These are phyloP conservation scores for Neospora caninum DNA, from an alignment of 169 alveolate genomes.

Conservation along the genomic window DNA sequence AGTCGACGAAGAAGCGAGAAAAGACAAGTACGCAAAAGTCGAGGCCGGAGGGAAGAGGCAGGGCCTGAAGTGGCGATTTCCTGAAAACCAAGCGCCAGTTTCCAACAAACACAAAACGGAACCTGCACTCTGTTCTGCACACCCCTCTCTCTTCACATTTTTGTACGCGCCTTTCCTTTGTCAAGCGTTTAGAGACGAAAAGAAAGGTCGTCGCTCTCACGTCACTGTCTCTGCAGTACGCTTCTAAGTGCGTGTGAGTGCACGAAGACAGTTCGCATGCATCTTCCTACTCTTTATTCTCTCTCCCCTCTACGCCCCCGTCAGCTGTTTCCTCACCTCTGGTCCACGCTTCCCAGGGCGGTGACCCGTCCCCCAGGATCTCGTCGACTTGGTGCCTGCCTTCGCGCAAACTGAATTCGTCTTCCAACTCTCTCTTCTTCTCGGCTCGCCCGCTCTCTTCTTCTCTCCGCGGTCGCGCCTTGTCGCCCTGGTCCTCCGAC, in stretches of 20 bases:
- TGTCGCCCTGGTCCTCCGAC: neutral
- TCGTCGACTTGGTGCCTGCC: neutral
- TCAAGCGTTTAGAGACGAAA: too few relatives aligned
- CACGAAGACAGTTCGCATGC: too few relatives aligned
- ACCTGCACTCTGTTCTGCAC: neutral
- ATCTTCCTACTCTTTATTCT: neutral
- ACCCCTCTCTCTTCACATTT: neutral
- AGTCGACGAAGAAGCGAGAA: neutral
- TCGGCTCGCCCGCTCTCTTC: neutral
- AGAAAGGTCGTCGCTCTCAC: too few relatives aligned
- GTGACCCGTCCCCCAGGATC: neutral
- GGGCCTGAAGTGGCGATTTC: neutral
- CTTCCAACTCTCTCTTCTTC: neutral
- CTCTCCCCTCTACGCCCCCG: neutral
- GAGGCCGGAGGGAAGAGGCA: neutral
- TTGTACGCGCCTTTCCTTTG: neutral
- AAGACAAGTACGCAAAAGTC: conserved; percentile 6
- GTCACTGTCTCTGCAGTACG: too few relatives aligned
- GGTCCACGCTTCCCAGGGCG: conserved; percentile 12
- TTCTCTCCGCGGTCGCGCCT: neutral
- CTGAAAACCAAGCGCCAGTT: too few relatives aligned
- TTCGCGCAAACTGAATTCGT: neutral
- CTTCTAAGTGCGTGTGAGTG: too few relatives aligned
- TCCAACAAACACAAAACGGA: neutral
- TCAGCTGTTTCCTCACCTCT: neutral